Base-by-base conservation (phyloP, 129 eudicot genomes). In the Tagetes patula region DNA sequence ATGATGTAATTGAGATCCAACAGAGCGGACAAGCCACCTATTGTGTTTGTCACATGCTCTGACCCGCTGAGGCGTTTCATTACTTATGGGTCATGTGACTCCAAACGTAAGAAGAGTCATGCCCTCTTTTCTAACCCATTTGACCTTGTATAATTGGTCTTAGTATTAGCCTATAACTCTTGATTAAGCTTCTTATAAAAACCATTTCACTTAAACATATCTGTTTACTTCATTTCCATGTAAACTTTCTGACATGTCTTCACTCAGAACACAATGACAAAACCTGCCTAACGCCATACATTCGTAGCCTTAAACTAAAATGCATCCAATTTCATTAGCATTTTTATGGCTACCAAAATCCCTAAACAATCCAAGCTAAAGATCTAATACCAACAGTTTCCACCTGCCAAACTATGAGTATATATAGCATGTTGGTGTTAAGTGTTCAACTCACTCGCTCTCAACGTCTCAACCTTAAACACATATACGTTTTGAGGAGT, bases 381-480 rank as follows among this genome's bases (percentile, higher is more conserved):
- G 46, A 65, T 62, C 9, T 31, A 49, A 48, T 40, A 61, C 27
- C n/a, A 50, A 14, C 53, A 70, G 12, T 14, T 13, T 60, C 43
- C 48, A 5, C 46, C 48, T 63, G 66, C 82, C 82, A 70, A 63
- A 78, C 58, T 60, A 49, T 10, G 60, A 40, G 67, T 78, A 71
- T 71, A 78, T 71, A 71, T 78, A 77, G 5, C 59, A 52, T 33
- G 59, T 47, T 50, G 4, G 36, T 63, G 58, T 52, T 34, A 7
- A 6, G 14, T 13, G n/a, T 78, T 71, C 48, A 71, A 78, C 8
- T 77, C 77, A 78, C 77, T 71, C 77, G 72, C 47, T 32, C 72
- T 71, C 82, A 52, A 71, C 56, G 67, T 63, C 72, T 70, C 82
- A 63, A 71, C 55, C 72, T 70, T 78, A 60, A 38, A 63, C 7